Percentiles rank a stretch among this genome's conserved stretches.
Evolutionary conservation across 2,329 filamentous ascomycete species (phyloP).

Genomic region (Teratosphaeria nubilosa): DNA sequence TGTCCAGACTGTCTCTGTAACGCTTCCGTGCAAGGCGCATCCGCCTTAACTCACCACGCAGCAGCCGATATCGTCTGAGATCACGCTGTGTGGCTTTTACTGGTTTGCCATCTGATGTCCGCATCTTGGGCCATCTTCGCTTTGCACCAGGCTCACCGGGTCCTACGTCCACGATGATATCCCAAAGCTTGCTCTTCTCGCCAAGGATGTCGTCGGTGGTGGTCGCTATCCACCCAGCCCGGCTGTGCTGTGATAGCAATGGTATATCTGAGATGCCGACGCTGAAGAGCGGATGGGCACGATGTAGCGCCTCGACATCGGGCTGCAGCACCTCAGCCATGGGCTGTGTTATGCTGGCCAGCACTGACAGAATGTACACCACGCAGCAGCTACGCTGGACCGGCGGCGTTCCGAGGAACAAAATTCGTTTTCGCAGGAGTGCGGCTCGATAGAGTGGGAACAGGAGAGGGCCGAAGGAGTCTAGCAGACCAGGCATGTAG

Average conservation of each 20-base stretch:
- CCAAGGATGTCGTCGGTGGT: conserved; percentile 89
- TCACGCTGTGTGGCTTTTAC: conserved; percentile 87
- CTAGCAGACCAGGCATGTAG: conserved; percentile 65
- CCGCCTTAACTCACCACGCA: conserved; percentile 50
- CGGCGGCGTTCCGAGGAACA: conserved; percentile 77
- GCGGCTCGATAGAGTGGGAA: conserved; percentile 87
- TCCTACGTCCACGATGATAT: conserved; percentile 72
- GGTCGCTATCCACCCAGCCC: conserved; percentile 74
- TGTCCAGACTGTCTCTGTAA: conserved; percentile 17
- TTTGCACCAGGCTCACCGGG: conserved; percentile 16
- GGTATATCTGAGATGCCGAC: conserved; percentile 90
- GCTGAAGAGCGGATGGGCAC: conserved; percentile 77
- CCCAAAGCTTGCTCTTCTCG: conserved; percentile 78
- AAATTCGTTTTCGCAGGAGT: conserved; percentile 73
- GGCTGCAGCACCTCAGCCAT: conserved; percentile 57
- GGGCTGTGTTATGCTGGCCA: conserved; percentile 75
- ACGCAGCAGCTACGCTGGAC: conserved; percentile 71
- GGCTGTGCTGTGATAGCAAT: conserved; percentile 48
- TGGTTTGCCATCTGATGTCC: conserved; percentile 49
- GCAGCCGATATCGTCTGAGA: conserved; percentile 63
- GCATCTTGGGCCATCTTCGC: conserved; percentile 62
- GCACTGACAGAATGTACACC: conserved; percentile 92
- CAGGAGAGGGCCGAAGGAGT: conserved; percentile 79
- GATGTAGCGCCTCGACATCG: conserved; percentile 42
- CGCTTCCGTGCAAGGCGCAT: conserved; percentile 27